Base-by-base conservation (phyloP, 306 rosid species). In the Sphenostylis stenocarpa region DNA sequence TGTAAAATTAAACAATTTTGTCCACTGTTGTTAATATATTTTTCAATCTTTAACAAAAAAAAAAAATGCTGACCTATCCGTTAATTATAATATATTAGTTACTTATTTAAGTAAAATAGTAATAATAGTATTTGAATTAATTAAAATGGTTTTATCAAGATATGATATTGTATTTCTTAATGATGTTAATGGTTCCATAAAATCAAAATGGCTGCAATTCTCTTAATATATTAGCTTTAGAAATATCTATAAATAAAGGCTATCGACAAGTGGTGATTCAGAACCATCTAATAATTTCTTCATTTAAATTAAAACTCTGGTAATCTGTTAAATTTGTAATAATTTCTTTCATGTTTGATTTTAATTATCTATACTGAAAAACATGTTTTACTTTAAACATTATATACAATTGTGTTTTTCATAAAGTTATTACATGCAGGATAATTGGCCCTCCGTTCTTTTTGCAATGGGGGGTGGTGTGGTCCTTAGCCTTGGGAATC, bases 391-490 rank as follows among this genome's bases (percentile, higher is more conserved):
- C 82, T 82, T 29, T 67, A 83, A 86, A 66, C 75, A 78, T 33
- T n/a, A 31, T 77, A 29, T 81, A 39, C 75, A 65, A 83, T 81
- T 88, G 79, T 70, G 8, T 69, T 56, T 58, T 63, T 24, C 60
- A 75, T 14, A n/a, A 34, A 48, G 62, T 60, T 41, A 51, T 60
- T 72, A 33, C 26, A 3, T 81, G 86, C 90, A 88, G 95, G 88
- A 91, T 62, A 94, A 91, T 75, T 94, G 97, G 98, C 89, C 91
- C 20, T 91, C 97, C 36, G 96, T 90, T 71, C 51, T 90, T 73
- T 90, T 89, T 79, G 98, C 97, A 53, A 87, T 91, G 98, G 91
- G 81, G 0, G 95, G 97, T 51, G 98, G 97, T 36, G 80, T 90
- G 28, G 87, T 89, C 31, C 94, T 94, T 33, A 87, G 97, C 89